Base-by-base conservation (phyloP, 2,329 filamentous ascomycete species). In the Lithohypha guttulata region DNA sequence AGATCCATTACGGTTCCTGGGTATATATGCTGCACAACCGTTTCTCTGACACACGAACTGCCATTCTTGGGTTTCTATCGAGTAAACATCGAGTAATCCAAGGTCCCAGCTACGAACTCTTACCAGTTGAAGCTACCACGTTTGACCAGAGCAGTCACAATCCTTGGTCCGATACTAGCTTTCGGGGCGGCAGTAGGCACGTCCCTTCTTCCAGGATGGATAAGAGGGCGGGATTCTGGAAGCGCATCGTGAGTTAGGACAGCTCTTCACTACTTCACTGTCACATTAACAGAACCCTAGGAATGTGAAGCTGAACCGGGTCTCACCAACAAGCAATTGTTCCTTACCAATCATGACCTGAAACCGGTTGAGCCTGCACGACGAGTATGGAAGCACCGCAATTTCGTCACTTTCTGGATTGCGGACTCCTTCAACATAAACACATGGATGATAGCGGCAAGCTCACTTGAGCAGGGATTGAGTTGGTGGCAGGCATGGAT, bases 221-320 rank as follows among this genome's bases (percentile, higher is more conserved):
- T 17, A 39, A 32, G 28, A 33, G 27, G 21, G 17, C 27, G 3
- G 13, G 20, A 6, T 23, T n/a, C 7, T 28, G 36, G 34, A 34
- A 23, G 6, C 21, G 23, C 8, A 34, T 34, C 14, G 34, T 37
- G 28, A 14, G 23, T 15, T 18, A 8, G 9, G 9, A 35, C 14
- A n/a, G 10, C 22, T 5, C 5, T 26, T 14, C 6, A 8, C 7
- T 19, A 15, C 4, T 7, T 14, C 17, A 26, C 5, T 14, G 28
- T 27, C 10, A 21, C 25, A 25, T 28, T 19, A 5, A 23, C 8
- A 29, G 13, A 20, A 22, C 17, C 26, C 19, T n/a, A 37, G 34
- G 17, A 81, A 31, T 82, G 91, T 42, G 71, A 81, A 41, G 65
- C 73, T 39, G 86, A 93, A 60, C 75, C 79, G 1, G 84, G 84